Conservation (phyloP, 768 basidiomycete genomes). For the Tulasnella sp. region DNA sequence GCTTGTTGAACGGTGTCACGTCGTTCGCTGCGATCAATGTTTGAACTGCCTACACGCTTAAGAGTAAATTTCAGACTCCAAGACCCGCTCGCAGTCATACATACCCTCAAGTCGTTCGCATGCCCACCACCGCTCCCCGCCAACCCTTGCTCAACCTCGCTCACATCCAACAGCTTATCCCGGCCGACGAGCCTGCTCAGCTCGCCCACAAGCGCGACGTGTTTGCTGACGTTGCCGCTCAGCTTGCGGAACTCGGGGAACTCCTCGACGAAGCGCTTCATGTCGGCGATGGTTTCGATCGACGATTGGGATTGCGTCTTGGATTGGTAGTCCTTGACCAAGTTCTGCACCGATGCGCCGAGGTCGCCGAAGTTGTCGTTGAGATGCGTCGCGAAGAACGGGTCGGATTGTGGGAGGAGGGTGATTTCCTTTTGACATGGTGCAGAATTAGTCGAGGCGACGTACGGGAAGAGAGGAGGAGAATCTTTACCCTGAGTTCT, state of each 20-base stretch:
- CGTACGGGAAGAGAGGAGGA: constrained; percentile 4
- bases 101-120: constrained; percentile 77
- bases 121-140: constrained; percentile 80
- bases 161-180: constrained; percentile 84
- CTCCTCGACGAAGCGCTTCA: constrained; percentile 97
- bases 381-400: constrained; percentile 90
- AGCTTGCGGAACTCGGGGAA: constrained; percentile 97
- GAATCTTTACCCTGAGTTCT: constrained; percentile 69
- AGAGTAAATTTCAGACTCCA: neutral
- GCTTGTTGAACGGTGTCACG: constrained; percentile 79
- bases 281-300: constrained; percentile 93
- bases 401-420: constrained; percentile 85
- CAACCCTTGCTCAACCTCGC: constrained; percentile 95
- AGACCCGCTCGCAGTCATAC: constrained; percentile 37
- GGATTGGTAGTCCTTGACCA: constrained; percentile 91
- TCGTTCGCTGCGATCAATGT: constrained; percentile 66
- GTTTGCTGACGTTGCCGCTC: constrained; percentile 98
- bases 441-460: neutral
- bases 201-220: constrained; percentile 96
- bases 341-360: constrained; percentile 85
- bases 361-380: constrained; percentile 96
- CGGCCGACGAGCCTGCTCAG: constrained; percentile 85
- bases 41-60: constrained; percentile 70
- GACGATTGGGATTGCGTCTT: constrained; percentile 72
- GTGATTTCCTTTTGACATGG: constrained; percentile 78